A percentile compares a stretch with the other conserved stretches of the same genome.
Evolutionary conservation across 495 filamentous ascomycete species (phyloP).

Genomic region (Immersiella caudata): DNA sequence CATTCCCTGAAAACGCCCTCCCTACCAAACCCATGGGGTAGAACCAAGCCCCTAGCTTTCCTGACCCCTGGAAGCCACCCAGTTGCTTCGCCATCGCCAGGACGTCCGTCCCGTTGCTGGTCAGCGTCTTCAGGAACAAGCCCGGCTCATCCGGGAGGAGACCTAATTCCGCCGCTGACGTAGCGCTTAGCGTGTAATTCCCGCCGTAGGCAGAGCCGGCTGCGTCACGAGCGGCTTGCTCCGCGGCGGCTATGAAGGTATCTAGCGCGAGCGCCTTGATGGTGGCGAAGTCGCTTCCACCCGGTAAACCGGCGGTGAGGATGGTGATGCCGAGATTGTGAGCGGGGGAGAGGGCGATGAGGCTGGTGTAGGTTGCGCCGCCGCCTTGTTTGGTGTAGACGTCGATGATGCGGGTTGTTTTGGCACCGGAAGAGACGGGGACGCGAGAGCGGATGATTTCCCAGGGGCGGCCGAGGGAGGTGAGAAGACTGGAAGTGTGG

Average conservation of each 20-base stretch:
- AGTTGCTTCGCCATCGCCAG: background rate
- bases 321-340: conserved; percentile 50
- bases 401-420: conserved; percentile 22
- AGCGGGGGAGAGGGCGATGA: conserved; percentile 52
- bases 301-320: background rate
- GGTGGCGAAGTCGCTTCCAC: background rate
- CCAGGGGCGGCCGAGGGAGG: conserved; percentile 59
- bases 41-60: conserved; percentile 19
- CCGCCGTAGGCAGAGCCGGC: conserved; percentile 18
- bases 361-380: conserved; percentile 45
- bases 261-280: background rate
- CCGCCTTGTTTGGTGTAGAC: conserved; percentile 53
- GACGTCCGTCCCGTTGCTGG: conserved; percentile 20
- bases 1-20: background rate
- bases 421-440: background rate
- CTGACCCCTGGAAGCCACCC: background rate
- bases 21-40: conserved; percentile 21
- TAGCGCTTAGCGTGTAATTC: conserved; percentile 7
- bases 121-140: conserved; percentile 4
- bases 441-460: conserved; percentile 45
- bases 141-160: conserved; percentile 9
- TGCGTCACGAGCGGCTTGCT: conserved; percentile 15
- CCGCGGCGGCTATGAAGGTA: conserved; percentile 18
- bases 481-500: conserved; percentile 45
- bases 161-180: background rate